Conservation (phyloP, 495 filamentous ascomycete genomes). For the Penicillium cinerascens region DNA sequence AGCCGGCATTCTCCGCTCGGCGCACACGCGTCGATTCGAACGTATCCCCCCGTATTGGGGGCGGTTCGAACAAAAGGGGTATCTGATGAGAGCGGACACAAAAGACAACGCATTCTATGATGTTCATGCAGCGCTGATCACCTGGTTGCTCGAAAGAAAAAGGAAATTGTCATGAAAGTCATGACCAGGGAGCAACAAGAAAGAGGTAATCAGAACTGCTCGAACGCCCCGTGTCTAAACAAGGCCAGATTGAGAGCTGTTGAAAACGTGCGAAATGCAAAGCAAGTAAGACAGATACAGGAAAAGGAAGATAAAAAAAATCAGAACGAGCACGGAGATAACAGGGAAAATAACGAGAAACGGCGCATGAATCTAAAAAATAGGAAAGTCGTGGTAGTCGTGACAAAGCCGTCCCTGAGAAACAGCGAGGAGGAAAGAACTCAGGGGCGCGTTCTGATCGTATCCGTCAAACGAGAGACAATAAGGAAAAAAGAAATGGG, state of each 20-base stretch:
- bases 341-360: constrained; percentile 23
- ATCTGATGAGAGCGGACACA: constrained; percentile 55
- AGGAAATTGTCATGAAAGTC: constrained; percentile 16
- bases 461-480: constrained; percentile 38
- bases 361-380: constrained; percentile 7
- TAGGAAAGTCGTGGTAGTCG: constrained; percentile 45
- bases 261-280: constrained; percentile 28
- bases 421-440: constrained; percentile 39
- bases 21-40: constrained; percentile 40
- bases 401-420: constrained; percentile 52
- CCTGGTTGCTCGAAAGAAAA: constrained; percentile 33
- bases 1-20: constrained; percentile 40
- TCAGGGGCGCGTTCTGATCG: constrained; percentile 47
- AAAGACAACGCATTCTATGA: constrained; percentile 79
- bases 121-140: constrained; percentile 60
- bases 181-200: constrained; percentile 35
- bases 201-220: constrained; percentile 39
- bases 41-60: constrained; percentile 33
- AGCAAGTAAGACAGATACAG: constrained; percentile 28
- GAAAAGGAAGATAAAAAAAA: constrained; percentile 25
- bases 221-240: constrained; percentile 44
- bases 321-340: constrained; percentile 17
- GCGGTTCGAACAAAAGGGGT: constrained; percentile 53
- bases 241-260: constrained; percentile 34
- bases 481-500: constrained; percentile 39